Percentiles rank a stretch among this genome's conserved stretches.
Evolutionary conservation across 2,329 filamentous ascomycete species (phyloP).

Genomic region (Colletotrichum camelliae): DNA sequence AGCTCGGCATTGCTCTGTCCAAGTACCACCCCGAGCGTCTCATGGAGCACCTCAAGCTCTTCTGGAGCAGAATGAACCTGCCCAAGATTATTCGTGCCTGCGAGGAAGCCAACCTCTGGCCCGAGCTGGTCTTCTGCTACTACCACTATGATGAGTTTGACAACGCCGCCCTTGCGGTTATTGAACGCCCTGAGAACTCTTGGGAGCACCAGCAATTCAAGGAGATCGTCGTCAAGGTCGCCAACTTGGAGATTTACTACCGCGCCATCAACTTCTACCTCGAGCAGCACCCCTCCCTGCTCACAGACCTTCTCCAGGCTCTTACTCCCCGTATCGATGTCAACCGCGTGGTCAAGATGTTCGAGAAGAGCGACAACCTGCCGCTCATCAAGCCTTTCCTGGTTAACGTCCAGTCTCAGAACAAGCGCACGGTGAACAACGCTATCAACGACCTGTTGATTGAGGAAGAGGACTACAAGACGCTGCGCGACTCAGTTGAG

Average conservation of each 20-base stretch:
- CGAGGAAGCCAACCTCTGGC: conserved; percentile 96
- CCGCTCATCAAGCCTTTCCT: conserved; percentile 99
- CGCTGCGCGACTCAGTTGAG: conserved; percentile 93
- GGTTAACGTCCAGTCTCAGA: conserved; percentile 93
- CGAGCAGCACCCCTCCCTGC: conserved; percentile 91
- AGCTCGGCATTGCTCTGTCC: conserved; percentile 87
- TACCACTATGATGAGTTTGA: conserved; percentile 98
- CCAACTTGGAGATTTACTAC: conserved; percentile 99
- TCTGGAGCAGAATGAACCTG: conserved; percentile 98
- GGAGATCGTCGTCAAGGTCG: conserved; percentile 96
- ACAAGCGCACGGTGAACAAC: conserved; percentile 98
- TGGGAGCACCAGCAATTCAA: conserved; percentile 99
- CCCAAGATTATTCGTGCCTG: conserved; percentile 94
- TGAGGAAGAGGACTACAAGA: conserved; percentile 99
- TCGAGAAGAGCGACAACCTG: conserved; percentile 97
- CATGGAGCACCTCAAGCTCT: conserved; percentile 98
- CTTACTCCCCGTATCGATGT: conserved; percentile 95
- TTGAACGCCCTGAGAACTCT: conserved; percentile 95
- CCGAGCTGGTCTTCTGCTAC: conserved; percentile 97
- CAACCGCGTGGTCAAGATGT: conserved; percentile 99
- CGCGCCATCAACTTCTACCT: conserved; percentile 96
- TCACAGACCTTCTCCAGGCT: conserved; percentile 93
- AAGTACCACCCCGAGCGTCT: conserved; percentile 95
- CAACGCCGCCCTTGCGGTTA: conserved; percentile 95
- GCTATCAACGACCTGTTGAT: conserved; percentile 98